phyloP scores from a whole-genome alignment of 1,284 basidiomycete species.

The Rhizoctonia solani region DNA sequence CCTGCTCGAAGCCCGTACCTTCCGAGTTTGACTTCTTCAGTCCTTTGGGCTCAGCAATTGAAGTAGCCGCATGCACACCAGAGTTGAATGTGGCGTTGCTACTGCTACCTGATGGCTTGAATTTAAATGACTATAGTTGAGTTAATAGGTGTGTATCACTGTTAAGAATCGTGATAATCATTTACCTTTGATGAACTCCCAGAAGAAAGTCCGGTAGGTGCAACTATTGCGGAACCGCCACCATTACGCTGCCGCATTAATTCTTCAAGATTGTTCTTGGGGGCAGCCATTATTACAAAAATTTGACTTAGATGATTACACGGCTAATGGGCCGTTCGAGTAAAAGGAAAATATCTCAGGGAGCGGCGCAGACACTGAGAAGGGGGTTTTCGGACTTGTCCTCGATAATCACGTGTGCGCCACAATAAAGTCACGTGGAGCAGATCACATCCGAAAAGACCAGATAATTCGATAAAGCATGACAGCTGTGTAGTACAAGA shows the following conservation, averaged over 20 bases:
- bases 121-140: slow-evolving; percentile 1
- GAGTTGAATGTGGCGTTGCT: background rate
- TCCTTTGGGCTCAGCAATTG: background rate
- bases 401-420: background rate
- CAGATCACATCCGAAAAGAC: too few relatives aligned
- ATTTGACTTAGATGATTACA: background rate
- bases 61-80: background rate
- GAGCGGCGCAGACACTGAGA: too few relatives aligned
- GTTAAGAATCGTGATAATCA: background rate
- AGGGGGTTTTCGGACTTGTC: too few relatives aligned
- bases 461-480: too few relatives aligned
- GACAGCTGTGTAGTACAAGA: background rate
- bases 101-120: slow-evolving; percentile 8
- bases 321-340: background rate
- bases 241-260: slow-evolving; percentile 11
- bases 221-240: background rate
- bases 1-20: background rate
- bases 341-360: too few relatives aligned
- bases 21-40: slow-evolving; percentile 18
- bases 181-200: slow-evolving; percentile 11
- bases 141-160: background rate
- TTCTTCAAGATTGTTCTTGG: slow-evolving; percentile 27
- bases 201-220: background rate
- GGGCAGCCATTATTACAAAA: slow-evolving; percentile 8
- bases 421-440: slow-evolving; percentile 17